Conservation (phyloP, 192 early-diverging fungal genomes). For the Coemansia sp. region DNA sequence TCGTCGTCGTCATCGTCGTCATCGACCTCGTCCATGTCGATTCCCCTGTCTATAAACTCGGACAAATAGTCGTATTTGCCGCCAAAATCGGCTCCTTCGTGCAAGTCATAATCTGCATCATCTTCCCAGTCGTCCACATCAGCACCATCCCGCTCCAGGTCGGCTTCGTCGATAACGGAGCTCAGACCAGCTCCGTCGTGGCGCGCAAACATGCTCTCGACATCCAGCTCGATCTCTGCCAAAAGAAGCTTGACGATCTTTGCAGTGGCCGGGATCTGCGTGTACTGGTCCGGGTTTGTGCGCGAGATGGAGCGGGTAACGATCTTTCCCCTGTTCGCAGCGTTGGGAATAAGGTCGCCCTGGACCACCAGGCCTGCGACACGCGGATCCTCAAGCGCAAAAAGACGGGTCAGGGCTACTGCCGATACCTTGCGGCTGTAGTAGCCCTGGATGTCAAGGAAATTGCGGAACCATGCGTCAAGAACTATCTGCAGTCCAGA, state of each 20-base stretch:
- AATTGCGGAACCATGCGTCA: slow-evolving; percentile 80
- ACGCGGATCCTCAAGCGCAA: slow-evolving; percentile 66
- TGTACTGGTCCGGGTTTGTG: slow-evolving; percentile 70
- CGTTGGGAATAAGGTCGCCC: slow-evolving; percentile 72
- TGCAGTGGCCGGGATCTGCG: slow-evolving; percentile 71
- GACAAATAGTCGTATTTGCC: slow-evolving; percentile 33
- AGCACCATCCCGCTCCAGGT: slow-evolving; percentile 56
- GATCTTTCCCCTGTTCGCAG: slow-evolving; percentile 49
- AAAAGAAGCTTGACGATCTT: slow-evolving; percentile 88
- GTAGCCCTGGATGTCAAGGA: slow-evolving; percentile 78
- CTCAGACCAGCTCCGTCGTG: slow-evolving; percentile 58
- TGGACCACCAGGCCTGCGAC: slow-evolving; percentile 69
- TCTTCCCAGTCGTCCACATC: slow-evolving; percentile 67
- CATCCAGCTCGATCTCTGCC: slow-evolving; percentile 74
- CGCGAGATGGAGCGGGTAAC: slow-evolving; percentile 62
- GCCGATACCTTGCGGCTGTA: slow-evolving; percentile 80
- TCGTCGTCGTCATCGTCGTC: slow-evolving; percentile 45
- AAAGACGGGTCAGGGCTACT: slow-evolving; percentile 76
- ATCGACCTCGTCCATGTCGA: slow-evolving; percentile 19
- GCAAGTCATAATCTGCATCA: slow-evolving; percentile 36
- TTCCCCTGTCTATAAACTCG: slow-evolving; percentile 17
- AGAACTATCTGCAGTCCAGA: slow-evolving; percentile 80
- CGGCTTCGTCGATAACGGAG: slow-evolving; percentile 58
- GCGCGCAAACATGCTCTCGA: slow-evolving; percentile 62
- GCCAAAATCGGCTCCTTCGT: slow-evolving; percentile 7